A percentile compares a stretch with the other conserved stretches of the same genome.
phyloP scores from a whole-genome alignment of 2,329 filamentous ascomycete species.

The Sporothrix euskadiensis region DNA sequence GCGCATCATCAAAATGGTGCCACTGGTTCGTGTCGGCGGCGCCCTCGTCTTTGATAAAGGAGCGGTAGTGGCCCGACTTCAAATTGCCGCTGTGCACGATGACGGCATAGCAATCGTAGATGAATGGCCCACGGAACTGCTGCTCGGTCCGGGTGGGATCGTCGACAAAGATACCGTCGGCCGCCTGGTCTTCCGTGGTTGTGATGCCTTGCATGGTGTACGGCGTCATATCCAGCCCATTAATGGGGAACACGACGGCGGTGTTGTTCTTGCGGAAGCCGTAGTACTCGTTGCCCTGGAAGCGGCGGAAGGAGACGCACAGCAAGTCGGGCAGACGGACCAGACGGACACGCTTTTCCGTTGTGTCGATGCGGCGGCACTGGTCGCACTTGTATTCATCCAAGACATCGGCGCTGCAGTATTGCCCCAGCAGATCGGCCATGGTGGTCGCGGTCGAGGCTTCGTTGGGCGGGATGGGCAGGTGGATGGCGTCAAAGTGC shows the following conservation, averaged over 20 bases:
- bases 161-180: conserved; percentile 41
- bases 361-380: conserved; percentile 68
- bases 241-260: conserved; percentile 73
- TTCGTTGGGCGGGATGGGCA: conserved; percentile 43
- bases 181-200: conserved; percentile 16
- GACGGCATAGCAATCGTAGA: conserved; percentile 85
- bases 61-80: conserved; percentile 77
- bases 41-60: conserved; percentile 63
- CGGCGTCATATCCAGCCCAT: conserved; percentile 62
- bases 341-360: conserved; percentile 70
- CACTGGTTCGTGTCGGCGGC: conserved; percentile 41
- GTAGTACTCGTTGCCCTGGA: conserved; percentile 42
- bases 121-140: conserved; percentile 56
- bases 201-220: conserved; percentile 32
- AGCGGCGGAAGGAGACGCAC: conserved; percentile 71
- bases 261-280: conserved; percentile 64
- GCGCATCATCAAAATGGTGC: conserved; percentile 52
- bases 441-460: conserved; percentile 40
- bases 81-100: conserved; percentile 73
- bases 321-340: conserved; percentile 78
- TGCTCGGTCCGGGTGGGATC: conserved; percentile 35
- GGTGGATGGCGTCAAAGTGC: conserved; percentile 56
- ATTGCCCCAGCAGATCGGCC: conserved; percentile 67
- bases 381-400: conserved; percentile 71
- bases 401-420: conserved; percentile 67